Base-by-base conservation (phyloP, 768 basidiomycete species). In the Mycena sanguinolenta region DNA sequence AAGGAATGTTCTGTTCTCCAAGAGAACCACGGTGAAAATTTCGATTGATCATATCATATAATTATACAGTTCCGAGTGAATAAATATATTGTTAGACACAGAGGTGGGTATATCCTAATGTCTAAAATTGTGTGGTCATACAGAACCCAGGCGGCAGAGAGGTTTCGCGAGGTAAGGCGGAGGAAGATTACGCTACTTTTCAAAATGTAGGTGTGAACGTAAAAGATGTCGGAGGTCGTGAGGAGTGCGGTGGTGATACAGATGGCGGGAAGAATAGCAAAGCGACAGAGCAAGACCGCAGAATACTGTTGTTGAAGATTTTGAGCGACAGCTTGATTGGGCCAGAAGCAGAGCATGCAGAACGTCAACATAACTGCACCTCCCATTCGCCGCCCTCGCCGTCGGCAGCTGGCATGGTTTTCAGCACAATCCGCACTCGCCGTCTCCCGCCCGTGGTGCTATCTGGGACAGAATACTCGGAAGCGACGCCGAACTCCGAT, bases 381-480 rank as follows among this genome's bases (percentile, higher is more conserved):
- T 94, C 92, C 92, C 92, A 93, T 82, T 92, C 92, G 70, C 91
- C 92, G 55, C 90, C 90, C 77, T 91, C 90, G 71, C 86, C 86
- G 54, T 90, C 90, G 34, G 85, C 80, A 25, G 84, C 84, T 0
- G 91, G 91, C 80, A 90, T 81, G 74, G 86, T 89, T 80, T 89
- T 91, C 70, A 92, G 81, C 32, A 91, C 89, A 58, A 92, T 90
- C 71, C 90, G 86, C 70, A 91, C 90, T 44, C 91, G 86, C 44
- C 88, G 86, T 75, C 84, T 87, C 46, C 81, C 81, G 60, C 79
- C 81, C 23, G 69, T 75, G 61, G 73, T 74, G 64, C 76, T 80
- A 69, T 84, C 80, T 63, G 79, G 75, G 65, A 80, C 75, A 60
- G 76, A 74, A 73, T 79, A 83, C 60, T 84, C 83, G 38, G 84